Conservation (phyloP, 1,284 basidiomycete species). For the Tetrapyrgos nigripes region DNA sequence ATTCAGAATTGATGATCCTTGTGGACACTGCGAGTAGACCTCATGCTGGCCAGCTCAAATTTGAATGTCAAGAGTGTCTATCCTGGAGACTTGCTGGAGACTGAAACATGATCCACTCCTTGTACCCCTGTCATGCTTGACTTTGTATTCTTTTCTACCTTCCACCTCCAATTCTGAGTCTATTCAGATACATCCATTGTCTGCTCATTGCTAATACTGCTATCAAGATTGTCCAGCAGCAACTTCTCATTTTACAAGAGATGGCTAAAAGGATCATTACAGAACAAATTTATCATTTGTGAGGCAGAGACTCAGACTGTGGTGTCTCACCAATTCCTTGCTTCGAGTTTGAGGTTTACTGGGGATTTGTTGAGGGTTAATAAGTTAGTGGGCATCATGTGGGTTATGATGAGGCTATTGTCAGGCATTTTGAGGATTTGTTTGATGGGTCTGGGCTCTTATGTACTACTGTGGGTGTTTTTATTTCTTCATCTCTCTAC, state of each 20-base stretch:
- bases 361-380: constrained; percentile 33
- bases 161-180: too few relatives aligned
- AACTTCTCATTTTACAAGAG: constrained; percentile 32
- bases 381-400: constrained; percentile 30
- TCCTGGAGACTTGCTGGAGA: too few relatives aligned
- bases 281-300: constrained; percentile 36
- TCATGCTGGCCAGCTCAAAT: too few relatives aligned
- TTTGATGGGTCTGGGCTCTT: constrained; percentile 20
- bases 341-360: constrained; percentile 28
- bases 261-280: constrained; percentile 41
- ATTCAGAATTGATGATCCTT: too few relatives aligned
- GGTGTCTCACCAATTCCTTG: constrained; percentile 18
- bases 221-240: constrained; percentile 33
- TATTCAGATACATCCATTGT: too few relatives aligned
- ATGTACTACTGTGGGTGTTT: constrained; percentile 12
- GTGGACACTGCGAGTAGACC: too few relatives aligned
- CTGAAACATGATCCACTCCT: too few relatives aligned
- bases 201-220: too few relatives aligned
- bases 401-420: constrained; percentile 26
- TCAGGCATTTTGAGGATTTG: constrained; percentile 22
- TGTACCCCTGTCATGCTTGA: too few relatives aligned
- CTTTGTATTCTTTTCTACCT: too few relatives aligned
- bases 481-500: background rate
- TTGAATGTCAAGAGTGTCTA: too few relatives aligned
- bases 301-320: constrained; percentile 39